phyloP scores from a whole-genome alignment of 2,329 filamentous ascomycete species.

The Aurifilum marmelostoma region DNA sequence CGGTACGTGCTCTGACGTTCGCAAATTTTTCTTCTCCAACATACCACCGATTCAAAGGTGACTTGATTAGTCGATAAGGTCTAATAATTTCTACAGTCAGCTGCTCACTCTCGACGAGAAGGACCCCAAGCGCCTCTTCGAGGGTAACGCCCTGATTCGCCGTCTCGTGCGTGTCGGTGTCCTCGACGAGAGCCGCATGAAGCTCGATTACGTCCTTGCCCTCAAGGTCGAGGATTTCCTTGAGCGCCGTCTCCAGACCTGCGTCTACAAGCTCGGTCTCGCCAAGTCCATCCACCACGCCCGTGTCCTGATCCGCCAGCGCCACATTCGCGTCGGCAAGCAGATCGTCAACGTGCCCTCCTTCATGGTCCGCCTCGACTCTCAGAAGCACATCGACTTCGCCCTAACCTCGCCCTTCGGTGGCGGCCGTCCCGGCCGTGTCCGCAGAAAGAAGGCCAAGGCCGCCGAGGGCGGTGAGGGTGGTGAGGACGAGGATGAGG shows the following conservation, averaged over 20 bases:
- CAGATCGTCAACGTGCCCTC: constrained; percentile 99
- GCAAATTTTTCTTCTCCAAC: not conserved
- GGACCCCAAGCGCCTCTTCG: constrained; percentile 99
- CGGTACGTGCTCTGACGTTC: constrained; percentile 64
- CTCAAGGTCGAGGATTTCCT: constrained; percentile 99
- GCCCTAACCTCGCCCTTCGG: constrained; percentile 96
- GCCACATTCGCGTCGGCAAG: constrained; percentile 99
- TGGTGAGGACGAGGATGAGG: constrained; percentile 82
- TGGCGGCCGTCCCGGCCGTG: constrained; percentile 94
- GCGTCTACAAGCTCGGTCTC: constrained; percentile 99
- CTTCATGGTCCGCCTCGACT: constrained; percentile 99
- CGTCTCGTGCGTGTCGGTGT: constrained; percentile 99
- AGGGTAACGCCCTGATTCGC: constrained; percentile 99
- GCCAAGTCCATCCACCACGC: constrained; percentile 99
- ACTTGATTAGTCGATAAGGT: constrained; percentile 20
- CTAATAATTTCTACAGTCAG: constrained; percentile 66
- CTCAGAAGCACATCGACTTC: constrained; percentile 99
- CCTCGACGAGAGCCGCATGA: constrained; percentile 99
- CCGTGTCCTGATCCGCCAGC: constrained; percentile 98
- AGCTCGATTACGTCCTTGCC: constrained; percentile 99
- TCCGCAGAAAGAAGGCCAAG: constrained; percentile 99
- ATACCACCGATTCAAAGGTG: too few relatives aligned
- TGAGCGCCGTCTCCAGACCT: constrained; percentile 99
- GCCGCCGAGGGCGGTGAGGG: constrained; percentile 84
- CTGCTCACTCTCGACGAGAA: constrained; percentile 99